phyloP scores from a whole-genome alignment of 345 rosid genomes.

The Boechera retrofracta region DNA sequence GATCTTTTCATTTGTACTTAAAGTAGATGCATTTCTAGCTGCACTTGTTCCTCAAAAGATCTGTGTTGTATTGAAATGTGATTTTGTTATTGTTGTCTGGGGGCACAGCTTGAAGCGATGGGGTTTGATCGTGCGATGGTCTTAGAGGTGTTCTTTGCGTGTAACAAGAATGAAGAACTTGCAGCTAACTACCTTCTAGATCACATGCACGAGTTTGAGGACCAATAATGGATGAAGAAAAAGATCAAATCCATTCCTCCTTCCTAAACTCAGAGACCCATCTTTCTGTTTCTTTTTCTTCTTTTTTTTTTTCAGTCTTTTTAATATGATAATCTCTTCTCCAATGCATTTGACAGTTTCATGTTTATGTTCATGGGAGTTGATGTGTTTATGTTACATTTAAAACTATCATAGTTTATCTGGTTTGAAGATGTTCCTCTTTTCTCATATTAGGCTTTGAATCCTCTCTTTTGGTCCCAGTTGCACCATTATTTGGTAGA shows the following conservation, averaged over 20 bases:
- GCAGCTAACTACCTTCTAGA: constrained; percentile 95
- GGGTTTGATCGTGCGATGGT: constrained; percentile 83
- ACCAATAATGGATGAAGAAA: constrained; percentile 52
- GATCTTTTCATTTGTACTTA: neutral
- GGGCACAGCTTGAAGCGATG: constrained; percentile 82
- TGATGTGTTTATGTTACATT: constrained; percentile 40
- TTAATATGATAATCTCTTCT: constrained; percentile 27
- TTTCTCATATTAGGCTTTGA: neutral
- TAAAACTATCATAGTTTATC: constrained; percentile 42
- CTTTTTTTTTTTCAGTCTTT: constrained; percentile 3
- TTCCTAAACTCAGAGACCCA: constrained; percentile 40
- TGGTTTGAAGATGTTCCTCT: constrained; percentile 30
- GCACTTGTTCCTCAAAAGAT: neutral
- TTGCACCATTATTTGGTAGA: neutral
- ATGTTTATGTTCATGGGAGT: constrained; percentile 48
- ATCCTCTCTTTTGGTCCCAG: neutral
- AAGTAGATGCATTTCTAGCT: neutral
- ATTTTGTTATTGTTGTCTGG: neutral
- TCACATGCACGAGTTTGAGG: constrained; percentile 90
- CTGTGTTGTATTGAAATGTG: neutral
- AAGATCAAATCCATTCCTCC: constrained; percentile 31
- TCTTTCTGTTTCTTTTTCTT: constrained; percentile 15
- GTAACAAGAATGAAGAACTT: constrained; percentile 93
- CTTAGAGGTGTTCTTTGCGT: constrained; percentile 85
- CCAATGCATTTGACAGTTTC: constrained; percentile 42